Conservation (phyloP, 1,139 yeast species). For the Diutina ranongensis region DNA sequence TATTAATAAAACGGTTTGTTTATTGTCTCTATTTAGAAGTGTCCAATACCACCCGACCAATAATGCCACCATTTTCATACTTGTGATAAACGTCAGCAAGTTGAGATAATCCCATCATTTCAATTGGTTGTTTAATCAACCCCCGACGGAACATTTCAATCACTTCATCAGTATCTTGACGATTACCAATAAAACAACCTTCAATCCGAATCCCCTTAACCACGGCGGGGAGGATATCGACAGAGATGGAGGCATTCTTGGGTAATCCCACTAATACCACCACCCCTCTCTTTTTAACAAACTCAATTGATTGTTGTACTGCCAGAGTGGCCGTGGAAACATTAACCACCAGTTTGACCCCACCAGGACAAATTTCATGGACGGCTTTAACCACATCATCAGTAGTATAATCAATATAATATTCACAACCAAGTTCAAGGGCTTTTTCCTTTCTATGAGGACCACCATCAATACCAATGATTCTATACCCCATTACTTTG, state of each 20-base stretch:
- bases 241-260: conserved; percentile 50
- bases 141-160: conserved; percentile 64
- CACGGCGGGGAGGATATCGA: conserved; percentile 56
- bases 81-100: conserved; percentile 47
- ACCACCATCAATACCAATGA: conserved; percentile 68
- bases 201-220: conserved; percentile 51
- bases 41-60: conserved; percentile 66
- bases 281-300: conserved; percentile 65
- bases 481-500: conserved; percentile 72
- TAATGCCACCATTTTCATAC: conserved; percentile 63
- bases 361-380: conserved; percentile 56
- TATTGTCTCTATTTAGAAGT: conserved; percentile 28
- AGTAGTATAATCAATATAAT: conserved; percentile 50
- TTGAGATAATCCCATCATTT: conserved; percentile 52
- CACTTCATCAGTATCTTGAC: conserved; percentile 72
- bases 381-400: conserved; percentile 49
- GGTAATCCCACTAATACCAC: conserved; percentile 78
- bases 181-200: conserved; percentile 76
- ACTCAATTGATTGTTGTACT: conserved; percentile 54
- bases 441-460: conserved; percentile 46
- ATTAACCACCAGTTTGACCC: conserved; percentile 73
- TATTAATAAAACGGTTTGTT: background rate
- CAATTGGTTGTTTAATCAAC: conserved; percentile 54
- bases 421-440: conserved; percentile 56
- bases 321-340: conserved; percentile 72